Conservation (phyloP, 345 rosid genomes). For the Lenwebbia sp. region DNA sequence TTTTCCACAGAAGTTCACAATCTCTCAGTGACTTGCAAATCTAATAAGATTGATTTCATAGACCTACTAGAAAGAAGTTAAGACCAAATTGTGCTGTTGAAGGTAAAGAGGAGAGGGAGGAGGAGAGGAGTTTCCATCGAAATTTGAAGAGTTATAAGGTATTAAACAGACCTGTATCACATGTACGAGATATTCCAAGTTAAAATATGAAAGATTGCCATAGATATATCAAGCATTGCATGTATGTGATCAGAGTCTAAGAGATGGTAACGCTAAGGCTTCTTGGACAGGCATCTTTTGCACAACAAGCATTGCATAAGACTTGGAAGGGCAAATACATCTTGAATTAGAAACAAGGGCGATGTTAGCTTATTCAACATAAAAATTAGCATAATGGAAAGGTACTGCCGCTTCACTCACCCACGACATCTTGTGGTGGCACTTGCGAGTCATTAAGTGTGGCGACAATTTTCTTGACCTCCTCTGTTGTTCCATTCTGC, state of each 20-base stretch:
- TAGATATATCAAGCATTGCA: not conserved
- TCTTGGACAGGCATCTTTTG: not conserved
- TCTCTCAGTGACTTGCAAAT: not conserved
- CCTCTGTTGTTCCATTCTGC: conserved; percentile 83
- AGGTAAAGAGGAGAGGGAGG: not conserved
- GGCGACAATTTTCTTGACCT: conserved; percentile 83
- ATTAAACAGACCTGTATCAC: not conserved
- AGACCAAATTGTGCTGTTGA: not conserved
- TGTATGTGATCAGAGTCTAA: not conserved
- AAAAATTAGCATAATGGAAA: not conserved
- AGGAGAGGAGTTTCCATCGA: not conserved
- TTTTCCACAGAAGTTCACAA: not conserved
- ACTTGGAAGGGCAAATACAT: not conserved
- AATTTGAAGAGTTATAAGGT: not conserved
- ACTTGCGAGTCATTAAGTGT: conserved; percentile 58
- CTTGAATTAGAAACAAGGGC: not conserved
- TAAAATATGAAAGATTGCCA: not conserved
- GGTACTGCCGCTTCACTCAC: conserved; percentile 15
- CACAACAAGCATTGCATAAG: not conserved
- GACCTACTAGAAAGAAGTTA: not conserved
- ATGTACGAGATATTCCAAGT: not conserved
- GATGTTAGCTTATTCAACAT: not conserved
- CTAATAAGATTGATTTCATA: not conserved
- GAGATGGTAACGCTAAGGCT: not conserved
- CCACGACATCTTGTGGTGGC: conserved; percentile 72